Base-by-base conservation (phyloP, 75 land plant genomes). In the Selaginella moellendorffii region DNA sequence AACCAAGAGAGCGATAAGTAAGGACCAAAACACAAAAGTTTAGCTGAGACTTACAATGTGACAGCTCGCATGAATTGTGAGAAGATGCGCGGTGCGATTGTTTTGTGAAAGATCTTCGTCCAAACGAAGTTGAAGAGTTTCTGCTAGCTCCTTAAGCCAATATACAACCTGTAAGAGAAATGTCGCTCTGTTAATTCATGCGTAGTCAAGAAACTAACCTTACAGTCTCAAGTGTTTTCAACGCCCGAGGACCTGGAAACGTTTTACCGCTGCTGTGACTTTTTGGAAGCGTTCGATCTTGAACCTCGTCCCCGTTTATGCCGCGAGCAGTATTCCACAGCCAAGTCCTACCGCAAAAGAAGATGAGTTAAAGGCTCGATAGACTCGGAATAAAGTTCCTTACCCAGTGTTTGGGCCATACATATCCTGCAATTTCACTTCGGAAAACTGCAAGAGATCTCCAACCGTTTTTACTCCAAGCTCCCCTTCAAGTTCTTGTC, bases 321-420 rank as follows among this genome's bases (percentile, higher is more conserved):
- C 98, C 98, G 73, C 98, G 81, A 26, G 96, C 85, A 68, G 77
- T 79, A 72, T 82, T 93, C 96, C 96, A 93, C 63, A 93, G 29
- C 98, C 98, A 93, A 28, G 87, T 88, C 2, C 98, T 93, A 75
- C 14, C n/a, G n/a, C n/a, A n/a, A n/a, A n/a, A n/a, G n/a, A n/a
- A n/a, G n/a, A n/a, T n/a, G n/a, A n/a, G n/a, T n/a, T n/a, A n/a
- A n/a, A n/a, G n/a, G n/a, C n/a, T n/a, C n/a, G n/a, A n/a, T n/a
- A n/a, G n/a, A n/a, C n/a, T n/a, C 53, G 54, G 14, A 8, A 28
- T 1, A 67, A 20, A 56, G 31, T 2, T 22, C 2, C 52, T 29
- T 69, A 93, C 99, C 99, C 99, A 63, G 90, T 93, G 72, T 93
- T 93, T 19, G 78, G 31, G 61, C 96, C 96, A 81, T 93, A 93